These are phyloP conservation scores for Chaetoceros tenuissimus DNA, from an alignment of 108 stramenopile genomes.

Conservation along the genomic window DNA sequence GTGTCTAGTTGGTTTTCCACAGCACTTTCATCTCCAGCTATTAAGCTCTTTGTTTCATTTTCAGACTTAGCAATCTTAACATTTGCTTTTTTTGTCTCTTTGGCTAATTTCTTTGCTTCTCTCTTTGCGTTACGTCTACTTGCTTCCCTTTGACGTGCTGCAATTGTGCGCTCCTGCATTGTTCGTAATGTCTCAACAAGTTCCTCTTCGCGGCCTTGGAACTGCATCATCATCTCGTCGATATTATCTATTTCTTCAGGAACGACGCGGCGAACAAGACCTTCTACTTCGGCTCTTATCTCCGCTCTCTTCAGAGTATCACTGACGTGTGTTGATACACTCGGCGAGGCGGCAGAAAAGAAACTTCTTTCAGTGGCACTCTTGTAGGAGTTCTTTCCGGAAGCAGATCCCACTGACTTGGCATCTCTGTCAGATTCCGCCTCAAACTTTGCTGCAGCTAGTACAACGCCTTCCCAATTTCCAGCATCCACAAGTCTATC, in stretches of 20 bases:
- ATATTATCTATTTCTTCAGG: slow-evolving; percentile 85
- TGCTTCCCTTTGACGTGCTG: slow-evolving; percentile 60
- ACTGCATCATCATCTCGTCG: slow-evolving; percentile 84
- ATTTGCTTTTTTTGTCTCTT: slow-evolving; percentile 14
- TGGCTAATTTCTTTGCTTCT: slow-evolving; percentile 40
- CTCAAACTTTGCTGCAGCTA: slow-evolving; percentile 76
- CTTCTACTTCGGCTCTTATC: slow-evolving; percentile 70
- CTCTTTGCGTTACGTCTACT: slow-evolving; percentile 70
- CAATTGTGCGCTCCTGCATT: slow-evolving; percentile 80
- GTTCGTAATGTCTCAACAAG: slow-evolving; percentile 74
- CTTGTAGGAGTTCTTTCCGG: slow-evolving; percentile 3
- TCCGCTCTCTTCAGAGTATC: slow-evolving; percentile 48
- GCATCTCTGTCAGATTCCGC: slow-evolving; percentile 52
- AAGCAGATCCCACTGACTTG: slow-evolving; percentile 21
- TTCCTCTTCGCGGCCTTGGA: slow-evolving; percentile 86
- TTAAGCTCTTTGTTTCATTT: slow-evolving; percentile 6
- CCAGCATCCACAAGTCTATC: slow-evolving; percentile 78
- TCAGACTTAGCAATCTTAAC: not conserved
- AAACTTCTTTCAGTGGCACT: slow-evolving; percentile 10
- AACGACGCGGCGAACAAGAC: slow-evolving; percentile 65
- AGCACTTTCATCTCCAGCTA: not conserved
- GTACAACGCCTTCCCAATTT: slow-evolving; percentile 84
- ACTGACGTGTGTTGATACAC: slow-evolving; percentile 32
- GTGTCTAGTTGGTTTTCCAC: slow-evolving; percentile 7
- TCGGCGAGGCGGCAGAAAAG: slow-evolving; percentile 17